Percentiles rank a stretch among this genome's conserved stretches.
phyloP scores from a whole-genome alignment of 2,329 filamentous ascomycete genomes.

The Penicillium sp. region DNA sequence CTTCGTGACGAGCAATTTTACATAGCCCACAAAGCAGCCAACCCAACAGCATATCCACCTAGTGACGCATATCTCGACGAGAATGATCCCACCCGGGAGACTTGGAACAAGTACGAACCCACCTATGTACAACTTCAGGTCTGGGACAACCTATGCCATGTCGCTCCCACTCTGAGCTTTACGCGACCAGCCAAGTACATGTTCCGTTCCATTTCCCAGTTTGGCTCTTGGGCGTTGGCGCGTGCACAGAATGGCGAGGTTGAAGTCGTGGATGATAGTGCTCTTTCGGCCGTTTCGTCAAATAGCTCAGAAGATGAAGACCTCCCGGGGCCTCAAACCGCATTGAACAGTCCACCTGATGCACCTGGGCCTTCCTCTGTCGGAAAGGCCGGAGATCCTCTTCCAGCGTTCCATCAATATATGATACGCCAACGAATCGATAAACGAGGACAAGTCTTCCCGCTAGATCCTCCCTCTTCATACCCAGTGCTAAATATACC shows the following conservation, averaged over 20 bases:
- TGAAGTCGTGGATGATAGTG: conserved; percentile 76
- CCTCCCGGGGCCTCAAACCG: conserved; percentile 1
- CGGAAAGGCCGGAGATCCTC: conserved; percentile 79
- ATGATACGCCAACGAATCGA: conserved; percentile 92
- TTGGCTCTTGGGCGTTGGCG: conserved; percentile 86
- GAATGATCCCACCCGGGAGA: conserved; percentile 54
- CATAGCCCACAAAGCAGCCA: conserved; percentile 87
- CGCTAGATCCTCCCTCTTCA: conserved; percentile 62
- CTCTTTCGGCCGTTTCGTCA: conserved; percentile 72
- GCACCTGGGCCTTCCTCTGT: conserved; percentile 48
- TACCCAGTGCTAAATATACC: conserved; percentile 66
- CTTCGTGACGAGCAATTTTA: conserved; percentile 94
- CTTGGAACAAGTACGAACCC: conserved; percentile 66
- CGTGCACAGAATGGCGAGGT: conserved; percentile 76
- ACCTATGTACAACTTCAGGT: conserved; percentile 93
- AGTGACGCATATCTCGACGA: conserved; percentile 62
- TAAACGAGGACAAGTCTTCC: conserved; percentile 69
- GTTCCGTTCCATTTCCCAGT: conserved; percentile 89
- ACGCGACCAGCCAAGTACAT: conserved; percentile 95
- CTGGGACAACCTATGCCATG: conserved; percentile 94
- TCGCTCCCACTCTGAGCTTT: conserved; percentile 88
- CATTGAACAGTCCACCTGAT: conserved; percentile 9
- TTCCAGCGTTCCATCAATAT: conserved; percentile 75
- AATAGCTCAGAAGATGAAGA: conserved; percentile 28
- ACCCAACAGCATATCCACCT: conserved; percentile 74